Evolutionary conservation across 192 early-diverging fungal genomes (phyloP), one percentile per base, ranked within the genome.

Genomic region (Backusella westeae): DNA sequence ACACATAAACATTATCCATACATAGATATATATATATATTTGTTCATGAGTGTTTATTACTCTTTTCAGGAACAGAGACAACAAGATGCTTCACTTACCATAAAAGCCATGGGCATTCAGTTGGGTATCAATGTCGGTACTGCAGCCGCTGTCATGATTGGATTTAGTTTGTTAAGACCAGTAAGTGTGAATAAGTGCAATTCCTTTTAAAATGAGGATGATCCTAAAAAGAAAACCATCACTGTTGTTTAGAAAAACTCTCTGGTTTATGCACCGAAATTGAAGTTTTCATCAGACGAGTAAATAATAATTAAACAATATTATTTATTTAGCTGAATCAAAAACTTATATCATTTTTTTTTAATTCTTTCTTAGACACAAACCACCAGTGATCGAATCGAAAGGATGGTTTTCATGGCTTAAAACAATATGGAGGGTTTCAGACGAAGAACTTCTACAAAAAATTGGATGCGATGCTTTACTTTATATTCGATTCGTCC

Each of bases 401-500:
- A 71, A n/a, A 17, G 89, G 91, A 19, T 79, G 89, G 35, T 88
- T 93, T 67, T 81, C 88, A 6, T 94, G 93, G 93, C 81, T 89
- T 41, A 76, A 82, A 2, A 82, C 90, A 4, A 81, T 94, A 39
- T 87, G 86, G 82, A 87, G 80, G 21, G 78, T 85, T 32, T 79
- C 85, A 67, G 92, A 94, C 59, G 74, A 84, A 68, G 83, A 79
- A 7, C 77, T 94, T 44, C 73, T 93, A 26, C 85, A 88, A 14
- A 89, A 87, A 19, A 87, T 93, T 3, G 93, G 90, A 26, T 77
- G 90, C 12, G 93, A 94, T 78, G 91, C 92, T 9, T 89, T 93
- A 35, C 77, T 93, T 35, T 90, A 91, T 78, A 77, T 94, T 68
- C 86, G 89, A 4, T 93, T 93, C 66, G 34, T 93, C 23, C 85